These are phyloP conservation scores for Hippophae tibetana DNA, from an alignment of 306 rosid species.

Conservation along the genomic window DNA sequence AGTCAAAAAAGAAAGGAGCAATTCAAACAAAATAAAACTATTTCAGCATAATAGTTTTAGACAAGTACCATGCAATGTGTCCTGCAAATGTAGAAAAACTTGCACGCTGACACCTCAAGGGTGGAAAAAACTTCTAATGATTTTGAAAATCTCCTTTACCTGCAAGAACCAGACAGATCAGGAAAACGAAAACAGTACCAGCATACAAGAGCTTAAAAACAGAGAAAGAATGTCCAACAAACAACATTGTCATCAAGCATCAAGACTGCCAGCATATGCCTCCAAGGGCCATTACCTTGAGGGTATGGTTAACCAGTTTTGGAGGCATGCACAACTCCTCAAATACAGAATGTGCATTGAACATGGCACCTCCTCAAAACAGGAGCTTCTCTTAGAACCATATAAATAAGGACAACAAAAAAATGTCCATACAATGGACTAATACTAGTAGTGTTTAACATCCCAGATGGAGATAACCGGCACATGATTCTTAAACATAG, in stretches of 20 bases:
- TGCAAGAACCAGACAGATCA: conserved; percentile 8
- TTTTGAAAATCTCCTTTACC: conserved; percentile 1
- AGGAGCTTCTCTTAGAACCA: conserved; percentile 10
- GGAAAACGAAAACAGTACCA: conserved; percentile 9
- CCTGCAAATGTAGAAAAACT: not conserved
- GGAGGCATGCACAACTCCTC: conserved; percentile 15
- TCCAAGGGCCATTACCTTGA: conserved; percentile 26
- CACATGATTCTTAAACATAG: not conserved
- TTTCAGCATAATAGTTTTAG: too few species aligned
- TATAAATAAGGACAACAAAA: conserved; percentile 6
- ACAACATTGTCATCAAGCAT: conserved; percentile 10
- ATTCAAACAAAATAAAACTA: too few species aligned
- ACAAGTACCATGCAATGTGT: too few species aligned
- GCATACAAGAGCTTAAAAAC: not conserved
- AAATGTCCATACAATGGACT: conserved; percentile 6
- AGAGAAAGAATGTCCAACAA: not conserved
- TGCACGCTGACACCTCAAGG: not conserved
- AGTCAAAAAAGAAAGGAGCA: too few species aligned
- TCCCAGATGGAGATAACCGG: conserved; percentile 3
- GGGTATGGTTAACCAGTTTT: conserved; percentile 22
- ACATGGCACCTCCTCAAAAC: conserved; percentile 12
- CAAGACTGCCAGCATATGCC: conserved; percentile 28
- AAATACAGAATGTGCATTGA: conserved; percentile 13
- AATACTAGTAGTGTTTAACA: conserved; percentile 1
- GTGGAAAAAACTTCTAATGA: not conserved